A percentile compares a stretch with the other conserved stretches of the same genome.
Conservation (phyloP, 2,329 filamentous ascomycete genomes). For the Ceratocystis lukuohia region DNA sequence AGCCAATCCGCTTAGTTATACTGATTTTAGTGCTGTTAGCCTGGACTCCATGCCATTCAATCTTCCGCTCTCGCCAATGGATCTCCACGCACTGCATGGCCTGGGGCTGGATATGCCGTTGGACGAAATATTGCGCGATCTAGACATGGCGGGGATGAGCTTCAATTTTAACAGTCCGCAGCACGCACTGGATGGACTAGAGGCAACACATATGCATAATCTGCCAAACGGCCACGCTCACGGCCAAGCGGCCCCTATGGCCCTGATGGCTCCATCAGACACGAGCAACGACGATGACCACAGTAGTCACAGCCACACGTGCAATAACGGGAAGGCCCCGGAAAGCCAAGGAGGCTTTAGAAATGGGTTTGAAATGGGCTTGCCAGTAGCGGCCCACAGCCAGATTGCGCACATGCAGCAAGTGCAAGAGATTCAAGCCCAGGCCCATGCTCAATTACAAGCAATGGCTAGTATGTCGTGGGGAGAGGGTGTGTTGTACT, state of each 20-base stretch:
- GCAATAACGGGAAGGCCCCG: neutral
- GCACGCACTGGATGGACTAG: neutral
- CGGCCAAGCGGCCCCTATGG: neutral
- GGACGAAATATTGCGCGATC: neutral
- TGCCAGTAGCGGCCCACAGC: slow-evolving; percentile 9
- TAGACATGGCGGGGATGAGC: neutral
- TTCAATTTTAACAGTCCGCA: neutral
- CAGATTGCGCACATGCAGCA: slow-evolving; percentile 15
- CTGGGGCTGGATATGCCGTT: neutral
- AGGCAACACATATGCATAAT: neutral
- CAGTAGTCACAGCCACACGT: neutral
- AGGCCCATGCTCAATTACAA: neutral
- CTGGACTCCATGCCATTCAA: neutral
- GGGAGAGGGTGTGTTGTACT: slow-evolving; percentile 6
- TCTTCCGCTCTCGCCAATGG: neutral
- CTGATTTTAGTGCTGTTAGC: neutral
- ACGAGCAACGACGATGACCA: neutral
- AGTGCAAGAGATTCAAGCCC: slow-evolving; percentile 8
- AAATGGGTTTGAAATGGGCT: slow-evolving; percentile 1
- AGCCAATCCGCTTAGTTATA: neutral
- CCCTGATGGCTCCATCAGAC: slow-evolving; percentile 2
- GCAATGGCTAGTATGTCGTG: neutral
- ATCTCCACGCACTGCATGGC: neutral
- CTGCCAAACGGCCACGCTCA: neutral
- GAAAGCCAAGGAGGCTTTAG: neutral